These are phyloP conservation scores for Cutaneotrichosporon sp. DNA, from an alignment of 1,284 basidiomycete species.

Conservation along the genomic window DNA sequence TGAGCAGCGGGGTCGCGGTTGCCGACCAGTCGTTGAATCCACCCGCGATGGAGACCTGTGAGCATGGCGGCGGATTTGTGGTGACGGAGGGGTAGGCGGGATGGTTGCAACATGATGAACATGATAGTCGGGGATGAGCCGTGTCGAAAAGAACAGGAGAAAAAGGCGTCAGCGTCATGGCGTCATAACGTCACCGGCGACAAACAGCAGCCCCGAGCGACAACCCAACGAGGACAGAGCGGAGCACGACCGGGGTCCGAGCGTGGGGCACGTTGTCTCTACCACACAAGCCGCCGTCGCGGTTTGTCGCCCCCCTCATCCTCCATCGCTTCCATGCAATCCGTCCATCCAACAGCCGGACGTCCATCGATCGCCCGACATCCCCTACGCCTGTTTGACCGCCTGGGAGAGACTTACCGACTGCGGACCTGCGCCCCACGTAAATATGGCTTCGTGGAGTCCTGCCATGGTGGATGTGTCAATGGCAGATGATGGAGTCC, in stretches of 20 bases:
- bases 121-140: too few relatives aligned
- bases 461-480: slow-evolving; percentile 12
- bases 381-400: neutral
- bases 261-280: too few relatives aligned
- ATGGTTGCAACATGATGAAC: neutral
- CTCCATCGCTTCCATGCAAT: too few relatives aligned
- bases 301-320: too few relatives aligned
- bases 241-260: too few relatives aligned
- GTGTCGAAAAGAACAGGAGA: too few relatives aligned
- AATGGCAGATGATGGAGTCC: too few relatives aligned
- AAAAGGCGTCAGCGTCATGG: neutral
- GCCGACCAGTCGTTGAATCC: slow-evolving; percentile 49
- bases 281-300: too few relatives aligned
- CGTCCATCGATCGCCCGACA: neutral
- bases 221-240: too few relatives aligned
- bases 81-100: neutral
- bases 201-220: too few relatives aligned
- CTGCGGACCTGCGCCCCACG: slow-evolving; percentile 43
- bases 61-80: neutral
- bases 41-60: slow-evolving; percentile 45
- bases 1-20: slow-evolving; percentile 34
- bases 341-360: too few relatives aligned
- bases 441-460: slow-evolving; percentile 39
- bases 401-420: slow-evolving; percentile 26
- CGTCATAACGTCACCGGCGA: too few relatives aligned